phyloP scores from a whole-genome alignment of 108 stramenopile genomes.

The Thalassiosira profunda region DNA sequence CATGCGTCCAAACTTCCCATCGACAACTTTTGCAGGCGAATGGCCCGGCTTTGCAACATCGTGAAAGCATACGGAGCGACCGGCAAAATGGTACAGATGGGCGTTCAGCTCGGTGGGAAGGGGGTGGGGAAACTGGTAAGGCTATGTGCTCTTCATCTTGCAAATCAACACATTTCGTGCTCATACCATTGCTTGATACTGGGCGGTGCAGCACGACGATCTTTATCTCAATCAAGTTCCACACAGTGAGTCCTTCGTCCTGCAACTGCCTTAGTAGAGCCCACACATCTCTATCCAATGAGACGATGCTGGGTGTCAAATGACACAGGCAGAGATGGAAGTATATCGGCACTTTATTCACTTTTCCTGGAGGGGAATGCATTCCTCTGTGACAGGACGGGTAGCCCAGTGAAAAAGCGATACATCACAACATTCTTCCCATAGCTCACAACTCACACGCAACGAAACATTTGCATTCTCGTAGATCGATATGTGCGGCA shows the following conservation, averaged over 20 bases:
- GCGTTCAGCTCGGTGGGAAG: slow-evolving; percentile 72
- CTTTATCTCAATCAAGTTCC: slow-evolving; percentile 90
- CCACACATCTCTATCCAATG: slow-evolving; percentile 22
- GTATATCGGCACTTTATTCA: slow-evolving; percentile 58
- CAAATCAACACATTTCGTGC: neutral
- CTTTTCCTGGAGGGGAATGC: slow-evolving; percentile 34
- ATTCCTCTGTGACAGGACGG: slow-evolving; percentile 33
- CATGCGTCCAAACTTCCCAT: slow-evolving; percentile 46
- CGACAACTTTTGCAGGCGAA: slow-evolving; percentile 73
- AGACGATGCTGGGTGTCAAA: slow-evolving; percentile 29
- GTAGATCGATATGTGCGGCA: slow-evolving; percentile 80
- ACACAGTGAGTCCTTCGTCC: slow-evolving; percentile 54
- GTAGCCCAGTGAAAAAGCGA: slow-evolving; percentile 60
- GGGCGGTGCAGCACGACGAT: slow-evolving; percentile 61
- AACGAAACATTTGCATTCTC: neutral
- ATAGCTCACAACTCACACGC: neutral
- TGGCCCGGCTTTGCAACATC: slow-evolving; percentile 76
- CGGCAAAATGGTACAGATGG: slow-evolving; percentile 84
- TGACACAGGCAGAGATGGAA: slow-evolving; percentile 18
- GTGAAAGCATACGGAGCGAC: slow-evolving; percentile 69
- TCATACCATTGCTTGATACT: too few relatives aligned
- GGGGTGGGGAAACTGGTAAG: slow-evolving; percentile 44
- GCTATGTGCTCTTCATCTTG: neutral
- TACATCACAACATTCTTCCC: slow-evolving; percentile 14
- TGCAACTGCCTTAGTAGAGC: slow-evolving; percentile 45